Base-by-base conservation (phyloP, 164 flowering plant species). In the Sedum album region DNA sequence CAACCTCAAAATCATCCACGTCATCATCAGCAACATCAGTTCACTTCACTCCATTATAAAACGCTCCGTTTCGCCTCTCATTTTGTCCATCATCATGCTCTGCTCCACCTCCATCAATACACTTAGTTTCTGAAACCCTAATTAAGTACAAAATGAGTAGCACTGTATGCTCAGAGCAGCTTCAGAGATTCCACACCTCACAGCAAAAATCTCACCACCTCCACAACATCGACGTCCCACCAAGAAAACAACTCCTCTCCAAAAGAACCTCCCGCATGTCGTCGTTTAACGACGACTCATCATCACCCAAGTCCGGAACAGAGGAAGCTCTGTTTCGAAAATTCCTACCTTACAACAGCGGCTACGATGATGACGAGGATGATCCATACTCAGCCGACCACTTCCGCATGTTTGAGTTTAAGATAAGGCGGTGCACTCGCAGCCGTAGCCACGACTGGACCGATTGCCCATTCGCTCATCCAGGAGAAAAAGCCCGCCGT, bases 401-500 rank as follows among this genome's bases (percentile, higher is more conserved):
- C 0, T 60, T 31, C 66, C 70, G 76, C 26, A 76, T 76, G 73
- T 76, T 36, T 60, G 79, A 76, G 79, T 76, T 76, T 48, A 76
- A 76, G 67, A 69, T 76, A 1, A 33, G 73, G 55, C 69, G 67
- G 57, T 76, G 76, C 67, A 36, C 68, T 2, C 73, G 74, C 7
- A 75, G 69, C 36, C 60, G 72, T 63, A 70, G 72, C 0, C 79
- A 73, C 31, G 79, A 76, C 65, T 76, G 76, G 79, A 76, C 79
- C 7, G 79, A 76, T 61, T 76, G 79, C 41, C 79, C 79, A n/a
- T 76, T 38, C 68, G 79, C 75, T 4, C 79, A 76, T 31, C 76
- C 76, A 9, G 76, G 79, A 6, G 79, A 76, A 69, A 76, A 76
- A 46, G 76, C 79, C 30, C 71, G 76, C 38, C 70, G 78, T 11